Evolutionary conservation across 148 eudicot species (phyloP).

Genomic region (Polygonum maritimum): DNA sequence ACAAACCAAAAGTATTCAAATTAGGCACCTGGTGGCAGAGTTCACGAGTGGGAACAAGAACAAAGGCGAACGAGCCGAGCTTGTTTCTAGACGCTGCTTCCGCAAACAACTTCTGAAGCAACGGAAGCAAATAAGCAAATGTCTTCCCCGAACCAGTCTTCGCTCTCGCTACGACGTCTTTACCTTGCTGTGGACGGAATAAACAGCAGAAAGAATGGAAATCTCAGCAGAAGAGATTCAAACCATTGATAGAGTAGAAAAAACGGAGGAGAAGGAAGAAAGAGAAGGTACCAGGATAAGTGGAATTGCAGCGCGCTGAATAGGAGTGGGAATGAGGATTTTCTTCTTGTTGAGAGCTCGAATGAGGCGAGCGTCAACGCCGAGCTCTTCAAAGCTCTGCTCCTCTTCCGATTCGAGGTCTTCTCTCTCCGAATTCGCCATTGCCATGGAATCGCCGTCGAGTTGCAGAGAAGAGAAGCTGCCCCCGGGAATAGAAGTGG

Average conservation of each 20-base stretch:
- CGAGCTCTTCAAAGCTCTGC: constrained; percentile 59
- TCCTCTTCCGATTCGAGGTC: constrained; percentile 24
- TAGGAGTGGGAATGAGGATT: constrained; percentile 64
- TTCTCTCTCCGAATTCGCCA: neutral
- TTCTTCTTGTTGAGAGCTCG: constrained; percentile 61
- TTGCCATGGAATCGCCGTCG: neutral
- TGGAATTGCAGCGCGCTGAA: constrained; percentile 70
- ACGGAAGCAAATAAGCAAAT: constrained; percentile 78
- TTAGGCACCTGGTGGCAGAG: constrained; percentile 64
- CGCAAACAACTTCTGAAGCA: constrained; percentile 76
- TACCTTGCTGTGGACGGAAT: constrained; percentile 51
- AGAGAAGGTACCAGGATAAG: constrained; percentile 45
- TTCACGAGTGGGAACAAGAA: constrained; percentile 83
- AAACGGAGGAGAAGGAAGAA: neutral
- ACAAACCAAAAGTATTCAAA: neutral
- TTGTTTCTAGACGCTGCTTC: constrained; percentile 28
- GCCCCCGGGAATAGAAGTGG: too few relatives aligned
- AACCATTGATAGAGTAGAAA: neutral
- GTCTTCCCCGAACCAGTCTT: constrained; percentile 98
- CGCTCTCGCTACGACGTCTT: constrained; percentile 91
- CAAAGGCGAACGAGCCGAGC: constrained; percentile 42
- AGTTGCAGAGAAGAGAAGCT: neutral
- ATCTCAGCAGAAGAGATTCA: neutral
- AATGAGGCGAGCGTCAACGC: constrained; percentile 64
- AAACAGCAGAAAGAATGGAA: neutral